Evolutionary conservation across 2,329 filamentous ascomycete species (phyloP).

Genomic region (Aureobasidium sp.): DNA sequence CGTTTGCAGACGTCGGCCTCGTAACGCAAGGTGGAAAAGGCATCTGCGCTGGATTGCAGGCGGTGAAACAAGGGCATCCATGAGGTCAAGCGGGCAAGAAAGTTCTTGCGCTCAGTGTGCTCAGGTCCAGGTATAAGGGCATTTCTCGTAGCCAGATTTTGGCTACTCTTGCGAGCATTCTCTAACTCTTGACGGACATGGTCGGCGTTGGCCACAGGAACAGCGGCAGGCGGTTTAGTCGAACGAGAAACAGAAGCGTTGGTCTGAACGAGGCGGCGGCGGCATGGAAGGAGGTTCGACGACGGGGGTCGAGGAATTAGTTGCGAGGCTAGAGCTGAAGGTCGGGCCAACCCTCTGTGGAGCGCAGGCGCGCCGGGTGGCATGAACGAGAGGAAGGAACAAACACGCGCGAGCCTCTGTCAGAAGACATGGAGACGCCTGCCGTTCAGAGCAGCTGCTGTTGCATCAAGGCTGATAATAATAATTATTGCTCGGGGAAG

Average conservation of each 20-base stretch:
- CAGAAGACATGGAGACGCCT: constrained; percentile 24
- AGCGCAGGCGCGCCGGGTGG: constrained; percentile 28
- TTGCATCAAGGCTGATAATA: background rate
- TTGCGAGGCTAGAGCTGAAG: constrained; percentile 27
- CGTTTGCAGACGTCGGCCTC: background rate
- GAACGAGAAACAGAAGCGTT: background rate
- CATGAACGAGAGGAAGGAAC: constrained; percentile 26
- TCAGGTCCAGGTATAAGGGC: background rate
- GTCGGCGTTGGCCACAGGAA: background rate
- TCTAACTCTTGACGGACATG: constrained; percentile 6
- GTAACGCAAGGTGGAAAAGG: background rate
- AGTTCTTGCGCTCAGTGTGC: background rate
- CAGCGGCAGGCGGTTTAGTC: background rate
- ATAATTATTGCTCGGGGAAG: background rate
- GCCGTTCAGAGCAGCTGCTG: constrained; percentile 6
- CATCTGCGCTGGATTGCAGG: background rate
- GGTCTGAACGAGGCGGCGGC: background rate
- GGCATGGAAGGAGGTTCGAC: background rate
- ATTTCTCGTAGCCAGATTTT: background rate
- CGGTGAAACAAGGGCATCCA: constrained; percentile 1
- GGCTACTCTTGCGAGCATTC: background rate
- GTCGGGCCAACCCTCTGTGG: constrained; percentile 37
- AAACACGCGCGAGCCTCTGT: constrained; percentile 18
- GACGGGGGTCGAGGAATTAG: background rate
- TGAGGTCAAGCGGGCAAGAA: constrained; percentile 1